phyloP scores from a whole-genome alignment of 192 early-diverging fungal species.

The Coemansia sp. region DNA sequence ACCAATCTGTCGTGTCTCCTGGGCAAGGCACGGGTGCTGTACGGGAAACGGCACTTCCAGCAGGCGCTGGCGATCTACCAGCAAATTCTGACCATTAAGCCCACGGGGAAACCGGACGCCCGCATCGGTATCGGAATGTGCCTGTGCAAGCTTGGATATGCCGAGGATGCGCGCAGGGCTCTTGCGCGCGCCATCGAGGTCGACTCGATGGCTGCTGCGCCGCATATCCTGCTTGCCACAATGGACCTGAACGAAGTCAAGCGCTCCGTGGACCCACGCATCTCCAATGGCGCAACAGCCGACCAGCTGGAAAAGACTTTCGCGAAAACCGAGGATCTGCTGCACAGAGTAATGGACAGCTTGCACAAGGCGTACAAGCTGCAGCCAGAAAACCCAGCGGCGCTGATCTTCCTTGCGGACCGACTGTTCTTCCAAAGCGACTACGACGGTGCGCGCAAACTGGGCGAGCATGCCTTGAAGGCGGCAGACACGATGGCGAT shows the following conservation, averaged over 20 bases:
- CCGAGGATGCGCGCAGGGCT: conserved; percentile 65
- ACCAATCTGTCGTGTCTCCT: conserved; percentile 57
- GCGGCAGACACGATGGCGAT: conserved; percentile 56
- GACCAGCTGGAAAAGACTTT: background rate
- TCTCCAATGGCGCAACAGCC: conserved; percentile 9
- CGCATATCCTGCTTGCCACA: conserved; percentile 70
- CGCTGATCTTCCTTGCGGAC: conserved; percentile 58
- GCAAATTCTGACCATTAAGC: conserved; percentile 62
- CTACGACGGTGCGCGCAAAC: conserved; percentile 39
- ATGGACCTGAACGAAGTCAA: conserved; percentile 80
- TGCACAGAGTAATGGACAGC: conserved; percentile 31
- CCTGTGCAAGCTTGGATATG: conserved; percentile 70
- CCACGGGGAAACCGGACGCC: conserved; percentile 65
- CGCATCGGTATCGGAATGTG: conserved; percentile 89
- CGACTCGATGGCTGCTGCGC: conserved; percentile 67
- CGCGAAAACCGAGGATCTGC: background rate
- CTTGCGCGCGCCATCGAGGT: conserved; percentile 70
- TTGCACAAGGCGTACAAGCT: conserved; percentile 30
- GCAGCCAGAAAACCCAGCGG: conserved; percentile 32
- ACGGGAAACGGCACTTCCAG: conserved; percentile 66
- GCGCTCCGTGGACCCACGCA: conserved; percentile 24
- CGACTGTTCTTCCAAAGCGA: conserved; percentile 55
- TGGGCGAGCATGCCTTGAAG: conserved; percentile 49
- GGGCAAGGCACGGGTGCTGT: conserved; percentile 61
- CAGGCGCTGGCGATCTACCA: conserved; percentile 77